Conservation (phyloP, 108 stramenopile genomes). For the Craspedostauros australis region DNA sequence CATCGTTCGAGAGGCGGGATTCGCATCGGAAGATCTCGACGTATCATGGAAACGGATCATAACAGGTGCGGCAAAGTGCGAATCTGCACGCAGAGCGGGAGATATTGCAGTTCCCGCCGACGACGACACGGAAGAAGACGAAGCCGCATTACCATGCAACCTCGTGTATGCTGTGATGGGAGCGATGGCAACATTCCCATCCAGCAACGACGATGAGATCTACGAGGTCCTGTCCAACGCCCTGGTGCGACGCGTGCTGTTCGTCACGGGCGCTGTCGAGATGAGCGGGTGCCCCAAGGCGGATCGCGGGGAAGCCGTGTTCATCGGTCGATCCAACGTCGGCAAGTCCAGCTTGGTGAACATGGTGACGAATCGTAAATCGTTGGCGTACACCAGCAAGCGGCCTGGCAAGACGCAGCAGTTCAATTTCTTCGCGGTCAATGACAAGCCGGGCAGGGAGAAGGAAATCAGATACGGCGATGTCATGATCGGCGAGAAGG, state of each 20-base stretch:
- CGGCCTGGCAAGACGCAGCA: slow-evolving; percentile 94
- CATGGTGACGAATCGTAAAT: slow-evolving; percentile 89
- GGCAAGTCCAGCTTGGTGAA: slow-evolving; percentile 91
- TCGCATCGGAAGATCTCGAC: slow-evolving; percentile 33
- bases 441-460: slow-evolving; percentile 78
- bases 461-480: slow-evolving; percentile 84
- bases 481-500: slow-evolving; percentile 58
- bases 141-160: slow-evolving; percentile 41
- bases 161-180: slow-evolving; percentile 69
- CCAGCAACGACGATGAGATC: slow-evolving; percentile 71
- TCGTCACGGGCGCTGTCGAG: slow-evolving; percentile 84
- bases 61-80: slow-evolving; percentile 71
- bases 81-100: slow-evolving; percentile 56
- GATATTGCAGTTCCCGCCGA: slow-evolving; percentile 9
- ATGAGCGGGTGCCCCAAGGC: slow-evolving; percentile 78
- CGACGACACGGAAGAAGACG: slow-evolving; percentile 10
- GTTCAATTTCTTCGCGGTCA: slow-evolving; percentile 94
- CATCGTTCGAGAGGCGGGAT: slow-evolving; percentile 42
- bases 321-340: slow-evolving; percentile 91
- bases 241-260: slow-evolving; percentile 67
- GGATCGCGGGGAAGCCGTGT: slow-evolving; percentile 83
- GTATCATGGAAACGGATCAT: slow-evolving; percentile 78
- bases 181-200: slow-evolving; percentile 79
- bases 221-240: slow-evolving; percentile 85
- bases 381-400: slow-evolving; percentile 89